Evolutionary conservation across 129 eudicot species (phyloP), one percentile per base, ranked within the genome.

Genomic region (Ambrosia artemisiifolia): DNA sequence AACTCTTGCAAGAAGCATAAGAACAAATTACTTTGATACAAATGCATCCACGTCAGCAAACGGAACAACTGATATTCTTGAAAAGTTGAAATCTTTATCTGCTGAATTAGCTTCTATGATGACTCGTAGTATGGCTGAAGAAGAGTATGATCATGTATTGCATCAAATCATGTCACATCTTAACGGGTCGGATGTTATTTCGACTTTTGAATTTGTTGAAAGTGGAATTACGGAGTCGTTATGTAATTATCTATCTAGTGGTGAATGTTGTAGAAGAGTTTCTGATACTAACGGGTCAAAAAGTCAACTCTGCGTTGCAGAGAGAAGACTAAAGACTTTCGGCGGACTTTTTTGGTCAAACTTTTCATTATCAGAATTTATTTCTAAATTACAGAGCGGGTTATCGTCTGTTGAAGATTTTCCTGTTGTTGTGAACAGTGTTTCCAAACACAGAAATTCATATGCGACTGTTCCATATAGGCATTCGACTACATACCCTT

Each of bases 201-300:
- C 99, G 28, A 90, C 97, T 65, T 94, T 94, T 75, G 99, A 94
- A 54, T 91, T 94, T 71, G 81, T 94, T 12, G 96, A 85, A 80
- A 94, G 99, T 69, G 97, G 99, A 56, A 80, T 90, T 50, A 69
- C 90, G 1, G 85, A 75, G 54, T 87, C 99, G 38, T 75, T 94
- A 64, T 77, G 75, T 44, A 67, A 65, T 19, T 94, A 85, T 68
- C 79, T 94, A 11, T 82, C 85, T 4, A 66, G 67, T 40, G 89
- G 86, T 49, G 83, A 73, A 50, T 83, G 75, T 78, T 74, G 33
- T 14, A 60, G 70, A 56, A 77, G 47, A 35, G 50, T 69, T 49
- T 72, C 72, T 18, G 60, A 7, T 18, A 13, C 10, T 48, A 18
- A 8, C 44, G 65, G 65, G 28, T 65, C 49, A 24, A 62, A 34